phyloP scores from a whole-genome alignment of 306 rosid genomes.

The Bauhinia variegata region DNA sequence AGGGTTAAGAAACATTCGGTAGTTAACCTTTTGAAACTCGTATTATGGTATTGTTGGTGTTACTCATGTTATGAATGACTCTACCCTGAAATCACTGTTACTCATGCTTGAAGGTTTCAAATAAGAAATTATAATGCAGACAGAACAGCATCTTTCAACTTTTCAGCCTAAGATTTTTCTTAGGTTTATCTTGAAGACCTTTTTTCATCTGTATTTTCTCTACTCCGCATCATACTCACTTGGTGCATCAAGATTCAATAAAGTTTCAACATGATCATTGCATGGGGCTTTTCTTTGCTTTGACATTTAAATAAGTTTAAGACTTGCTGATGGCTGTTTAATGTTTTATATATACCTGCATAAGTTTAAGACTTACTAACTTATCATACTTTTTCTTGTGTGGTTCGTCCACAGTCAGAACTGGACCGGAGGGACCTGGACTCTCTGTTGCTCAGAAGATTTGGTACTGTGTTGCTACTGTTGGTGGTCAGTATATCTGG shows the following conservation, averaged over 20 bases:
- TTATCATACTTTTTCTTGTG: slow-evolving; percentile 3
- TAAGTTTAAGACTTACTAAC: neutral
- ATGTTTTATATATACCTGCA: neutral
- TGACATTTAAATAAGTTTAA: neutral
- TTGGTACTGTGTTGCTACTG: slow-evolving; percentile 93
- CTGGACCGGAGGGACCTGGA: slow-evolving; percentile 97
- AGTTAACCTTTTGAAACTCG: neutral
- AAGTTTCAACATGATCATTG: neutral
- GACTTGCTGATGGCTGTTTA: neutral
- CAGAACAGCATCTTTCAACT: neutral
- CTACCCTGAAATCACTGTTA: neutral
- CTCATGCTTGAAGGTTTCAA: neutral
- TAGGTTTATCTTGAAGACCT: slow-evolving; percentile 4
- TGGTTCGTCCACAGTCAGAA: slow-evolving; percentile 67
- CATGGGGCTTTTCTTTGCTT: neutral
- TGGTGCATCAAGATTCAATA: neutral
- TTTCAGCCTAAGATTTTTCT: neutral
- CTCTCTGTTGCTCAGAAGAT: slow-evolving; percentile 87
- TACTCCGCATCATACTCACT: neutral
- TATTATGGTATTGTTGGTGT: neutral
- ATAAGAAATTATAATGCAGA: neutral
- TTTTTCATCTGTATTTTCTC: neutral
- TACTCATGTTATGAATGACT: neutral
- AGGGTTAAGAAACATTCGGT: neutral
- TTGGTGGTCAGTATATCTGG: slow-evolving; percentile 97